Evolutionary conservation across 805 yeast genomes (phyloP).

Genomic region (Yamadazyma insecticola): DNA sequence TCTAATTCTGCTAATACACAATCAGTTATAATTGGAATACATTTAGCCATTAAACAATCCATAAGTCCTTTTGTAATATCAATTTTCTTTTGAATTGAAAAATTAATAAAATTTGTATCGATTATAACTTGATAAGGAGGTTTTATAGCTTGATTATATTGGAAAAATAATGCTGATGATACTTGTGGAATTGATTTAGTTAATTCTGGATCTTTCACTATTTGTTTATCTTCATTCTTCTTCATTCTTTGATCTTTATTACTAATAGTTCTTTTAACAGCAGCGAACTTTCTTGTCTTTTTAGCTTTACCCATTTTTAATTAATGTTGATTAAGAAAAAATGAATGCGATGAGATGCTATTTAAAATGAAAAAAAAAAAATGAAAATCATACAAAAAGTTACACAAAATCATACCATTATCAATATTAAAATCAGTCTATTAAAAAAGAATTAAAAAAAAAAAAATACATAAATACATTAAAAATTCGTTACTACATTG

Average conservation of each 20-base stretch:
- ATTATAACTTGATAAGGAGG: slow-evolving; percentile 97
- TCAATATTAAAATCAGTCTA: too few relatives aligned
- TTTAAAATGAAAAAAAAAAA: too few relatives aligned
- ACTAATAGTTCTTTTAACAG: slow-evolving; percentile 75
- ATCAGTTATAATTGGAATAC: slow-evolving; percentile 93
- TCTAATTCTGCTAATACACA: slow-evolving; percentile 98
- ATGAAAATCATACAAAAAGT: too few relatives aligned
- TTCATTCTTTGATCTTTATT: slow-evolving; percentile 63
- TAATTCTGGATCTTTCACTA: slow-evolving; percentile 63
- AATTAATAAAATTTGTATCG: slow-evolving; percentile 96
- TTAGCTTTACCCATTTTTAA: slow-evolving; percentile 96
- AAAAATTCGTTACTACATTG: too few relatives aligned
- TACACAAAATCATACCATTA: too few relatives aligned
- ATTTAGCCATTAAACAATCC: slow-evolving; percentile 92
- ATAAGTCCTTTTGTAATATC: slow-evolving; percentile 95
- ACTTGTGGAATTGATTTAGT: slow-evolving; percentile 71
- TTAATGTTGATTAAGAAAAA: too few relatives aligned
- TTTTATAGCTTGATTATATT: slow-evolving; percentile 86
- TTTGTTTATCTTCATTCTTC: slow-evolving; percentile 37
- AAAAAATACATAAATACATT: too few relatives aligned
- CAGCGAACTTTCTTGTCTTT: slow-evolving; percentile 96
- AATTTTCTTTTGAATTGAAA: slow-evolving; percentile 91
- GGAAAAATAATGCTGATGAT: slow-evolving; percentile 91
- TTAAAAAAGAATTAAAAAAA: too few relatives aligned
- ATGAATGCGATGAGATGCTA: slow-evolving; percentile 1